Percentiles rank a stretch among this genome's conserved stretches.
phyloP scores from a whole-genome alignment of 2,329 filamentous ascomycete species.

The Pezicula radicicola region DNA sequence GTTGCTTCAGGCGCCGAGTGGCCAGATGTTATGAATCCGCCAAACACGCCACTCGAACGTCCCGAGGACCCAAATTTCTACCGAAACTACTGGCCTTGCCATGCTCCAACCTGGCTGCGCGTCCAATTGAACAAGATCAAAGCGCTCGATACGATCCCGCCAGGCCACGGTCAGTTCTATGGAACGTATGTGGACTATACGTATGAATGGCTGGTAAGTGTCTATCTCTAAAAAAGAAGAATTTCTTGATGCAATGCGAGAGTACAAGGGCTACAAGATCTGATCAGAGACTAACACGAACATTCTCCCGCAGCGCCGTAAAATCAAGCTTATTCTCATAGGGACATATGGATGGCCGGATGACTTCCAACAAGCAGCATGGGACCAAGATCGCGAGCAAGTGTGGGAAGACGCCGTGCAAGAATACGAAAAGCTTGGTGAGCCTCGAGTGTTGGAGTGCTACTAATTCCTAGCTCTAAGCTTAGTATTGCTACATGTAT shows the following conservation, averaged over 20 bases:
- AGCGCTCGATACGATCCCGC: background rate
- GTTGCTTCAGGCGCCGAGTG: background rate
- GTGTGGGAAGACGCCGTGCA: background rate
- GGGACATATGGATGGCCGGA: conserved; percentile 1
- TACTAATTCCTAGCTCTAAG: background rate
- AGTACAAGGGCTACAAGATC: background rate
- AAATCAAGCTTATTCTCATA: background rate
- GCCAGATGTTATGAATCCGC: background rate
- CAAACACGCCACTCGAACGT: background rate
- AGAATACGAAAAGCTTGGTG: background rate
- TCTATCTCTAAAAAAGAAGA: background rate
- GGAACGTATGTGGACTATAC: background rate
- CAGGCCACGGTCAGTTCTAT: background rate
- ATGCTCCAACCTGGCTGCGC: background rate
- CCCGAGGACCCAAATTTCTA: background rate
- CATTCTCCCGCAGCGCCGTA: background rate
- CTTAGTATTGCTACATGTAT: no score
- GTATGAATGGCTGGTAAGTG: background rate
- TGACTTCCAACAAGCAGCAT: background rate
- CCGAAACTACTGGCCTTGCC: background rate
- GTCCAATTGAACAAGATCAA: background rate
- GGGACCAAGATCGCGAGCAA: background rate
- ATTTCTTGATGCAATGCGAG: background rate
- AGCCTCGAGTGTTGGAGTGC: background rate
- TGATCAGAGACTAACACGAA: background rate